A percentile compares a stretch with the other conserved stretches of the same genome.
phyloP scores from a whole-genome alignment of 176 grass and related monocot genomes.

The Avena atlantica region DNA sequence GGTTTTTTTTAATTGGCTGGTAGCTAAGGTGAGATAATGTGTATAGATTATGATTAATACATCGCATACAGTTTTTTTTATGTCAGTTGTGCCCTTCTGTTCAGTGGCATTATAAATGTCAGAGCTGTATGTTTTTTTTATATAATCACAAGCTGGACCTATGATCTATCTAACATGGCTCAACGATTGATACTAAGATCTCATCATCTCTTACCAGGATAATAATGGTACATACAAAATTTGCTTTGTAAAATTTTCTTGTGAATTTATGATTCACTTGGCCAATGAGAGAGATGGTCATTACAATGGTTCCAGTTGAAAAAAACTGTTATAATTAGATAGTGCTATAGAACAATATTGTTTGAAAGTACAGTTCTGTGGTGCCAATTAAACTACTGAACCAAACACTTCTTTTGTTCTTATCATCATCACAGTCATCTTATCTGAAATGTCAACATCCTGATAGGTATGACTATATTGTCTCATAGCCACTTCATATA shows the following conservation, averaged over 20 bases:
- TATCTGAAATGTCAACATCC: slow-evolving; percentile 52
- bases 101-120: background rate
- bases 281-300: background rate
- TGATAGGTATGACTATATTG: slow-evolving; percentile 42
- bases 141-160: background rate
- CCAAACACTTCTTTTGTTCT: slow-evolving; percentile 1
- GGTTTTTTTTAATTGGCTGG: background rate
- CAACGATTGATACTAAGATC: background rate
- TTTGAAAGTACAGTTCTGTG: slow-evolving; percentile 9
- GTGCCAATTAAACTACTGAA: slow-evolving; percentile 13
- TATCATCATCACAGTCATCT: slow-evolving; percentile 19
- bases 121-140: background rate
- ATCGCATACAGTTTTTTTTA: background rate
- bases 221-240: background rate
- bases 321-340: background rate
- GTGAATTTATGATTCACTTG: background rate
- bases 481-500: slow-evolving; percentile 12
- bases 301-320: background rate
- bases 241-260: background rate
- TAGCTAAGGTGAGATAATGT: background rate
- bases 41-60: background rate
- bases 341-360: background rate
- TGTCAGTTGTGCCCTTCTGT: background rate
- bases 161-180: background rate
- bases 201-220: background rate